A percentile compares a stretch with the other conserved stretches of the same genome.
Evolutionary conservation across 768 basidiomycete genomes (phyloP).

Genomic region (Pisolithus marmoratus): DNA sequence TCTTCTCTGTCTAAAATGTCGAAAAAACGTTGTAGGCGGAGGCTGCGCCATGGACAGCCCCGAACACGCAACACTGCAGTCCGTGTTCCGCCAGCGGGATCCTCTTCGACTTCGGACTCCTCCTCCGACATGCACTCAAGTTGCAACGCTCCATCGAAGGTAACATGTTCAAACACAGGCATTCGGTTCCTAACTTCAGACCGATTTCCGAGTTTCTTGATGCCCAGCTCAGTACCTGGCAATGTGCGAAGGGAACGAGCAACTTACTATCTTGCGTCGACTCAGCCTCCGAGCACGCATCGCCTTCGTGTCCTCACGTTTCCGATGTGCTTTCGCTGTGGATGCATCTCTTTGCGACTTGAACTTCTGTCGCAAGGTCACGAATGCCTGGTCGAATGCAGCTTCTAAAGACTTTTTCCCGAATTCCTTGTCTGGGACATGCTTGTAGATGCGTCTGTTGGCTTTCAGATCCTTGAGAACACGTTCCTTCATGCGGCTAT

Average conservation of each 20-base stretch:
- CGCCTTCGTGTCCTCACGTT: constrained; percentile 57
- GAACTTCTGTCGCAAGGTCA: constrained; percentile 64
- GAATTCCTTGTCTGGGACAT: constrained; percentile 64
- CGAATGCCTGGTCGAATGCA: constrained; percentile 66
- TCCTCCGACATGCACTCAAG: constrained; percentile 79
- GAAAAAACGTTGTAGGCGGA: constrained; percentile 56
- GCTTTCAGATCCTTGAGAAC: constrained; percentile 55
- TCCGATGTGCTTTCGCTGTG: constrained; percentile 38
- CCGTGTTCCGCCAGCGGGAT: constrained; percentile 20
- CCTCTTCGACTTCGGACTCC: constrained; percentile 57
- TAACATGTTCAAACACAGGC: constrained; percentile 49
- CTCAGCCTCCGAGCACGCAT: constrained; percentile 53
- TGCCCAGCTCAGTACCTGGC: constrained; percentile 2
- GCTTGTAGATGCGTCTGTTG: constrained; percentile 51
- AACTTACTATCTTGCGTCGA: constrained; percentile 58
- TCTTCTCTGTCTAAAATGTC: constrained; percentile 56
- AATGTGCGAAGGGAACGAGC: not conserved
- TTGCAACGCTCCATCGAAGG: constrained; percentile 66
- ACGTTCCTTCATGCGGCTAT: constrained; percentile 63
- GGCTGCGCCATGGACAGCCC: constrained; percentile 64
- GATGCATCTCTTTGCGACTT: constrained; percentile 49
- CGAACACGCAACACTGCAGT: constrained; percentile 45
- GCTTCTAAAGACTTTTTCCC: constrained; percentile 52
- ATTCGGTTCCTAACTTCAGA: constrained; percentile 52
- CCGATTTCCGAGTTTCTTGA: constrained; percentile 65